Percentiles rank a stretch among this genome's conserved stretches.
These are phyloP conservation scores for Entelexis paramagnoliae DNA, from an alignment of 1,139 yeast genomes.

Conservation along the genomic window DNA sequence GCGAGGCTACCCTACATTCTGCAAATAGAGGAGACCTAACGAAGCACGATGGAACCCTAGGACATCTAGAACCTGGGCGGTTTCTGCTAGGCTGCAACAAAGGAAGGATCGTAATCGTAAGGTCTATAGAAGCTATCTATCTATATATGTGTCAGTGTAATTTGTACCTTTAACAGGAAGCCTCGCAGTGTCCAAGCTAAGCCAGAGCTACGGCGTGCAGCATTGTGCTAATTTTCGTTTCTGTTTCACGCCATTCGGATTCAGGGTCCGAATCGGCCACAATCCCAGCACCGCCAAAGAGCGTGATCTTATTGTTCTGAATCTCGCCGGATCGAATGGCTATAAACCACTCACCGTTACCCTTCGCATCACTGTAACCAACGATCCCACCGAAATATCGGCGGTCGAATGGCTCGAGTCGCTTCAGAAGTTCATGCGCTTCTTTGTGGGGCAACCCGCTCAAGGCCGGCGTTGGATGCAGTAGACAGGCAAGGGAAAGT, in stretches of 20 bases:
- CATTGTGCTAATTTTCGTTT: slow-evolving; percentile 17
- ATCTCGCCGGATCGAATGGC: slow-evolving; percentile 15
- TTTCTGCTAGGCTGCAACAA: too few relatives aligned
- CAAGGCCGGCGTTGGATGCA: slow-evolving; percentile 21
- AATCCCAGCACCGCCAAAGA: slow-evolving; percentile 20
- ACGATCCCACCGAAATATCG: slow-evolving; percentile 19
- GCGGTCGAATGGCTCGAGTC: slow-evolving; percentile 19
- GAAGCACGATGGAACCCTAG: neutral
- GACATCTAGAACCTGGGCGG: too few relatives aligned
- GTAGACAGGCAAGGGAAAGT: slow-evolving; percentile 10
- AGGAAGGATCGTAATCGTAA: too few relatives aligned
- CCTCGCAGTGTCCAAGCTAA: neutral
- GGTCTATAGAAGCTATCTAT: too few relatives aligned
- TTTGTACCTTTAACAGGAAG: too few relatives aligned
- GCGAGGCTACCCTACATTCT: neutral
- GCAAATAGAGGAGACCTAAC: neutral
- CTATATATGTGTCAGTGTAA: too few relatives aligned
- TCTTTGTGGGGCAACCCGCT: slow-evolving; percentile 17
- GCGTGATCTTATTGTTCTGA: neutral
- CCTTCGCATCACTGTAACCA: slow-evolving; percentile 15
- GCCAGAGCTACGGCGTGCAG: slow-evolving; percentile 1
- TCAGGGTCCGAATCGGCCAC: slow-evolving; percentile 19
- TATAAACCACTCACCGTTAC: slow-evolving; percentile 20
- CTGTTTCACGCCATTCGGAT: slow-evolving; percentile 19
- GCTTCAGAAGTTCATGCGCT: slow-evolving; percentile 9